Conservation (phyloP, 257 asterid genomes). For the Buddleja alternifolia region DNA sequence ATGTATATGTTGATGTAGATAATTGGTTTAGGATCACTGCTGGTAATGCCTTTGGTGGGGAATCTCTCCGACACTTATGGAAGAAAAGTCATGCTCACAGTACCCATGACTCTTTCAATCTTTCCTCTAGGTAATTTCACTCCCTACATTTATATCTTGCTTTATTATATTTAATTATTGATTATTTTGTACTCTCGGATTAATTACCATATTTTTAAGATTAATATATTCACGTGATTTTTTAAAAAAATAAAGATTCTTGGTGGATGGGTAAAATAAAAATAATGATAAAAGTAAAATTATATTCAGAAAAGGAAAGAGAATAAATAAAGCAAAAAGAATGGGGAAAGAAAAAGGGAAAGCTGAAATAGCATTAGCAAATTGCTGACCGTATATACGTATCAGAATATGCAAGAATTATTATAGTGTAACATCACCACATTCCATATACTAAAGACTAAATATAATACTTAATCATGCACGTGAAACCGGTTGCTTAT, state of each 20-base stretch:
- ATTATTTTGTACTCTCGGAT: no score
- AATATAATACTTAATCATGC: no score
- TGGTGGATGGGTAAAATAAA: no score
- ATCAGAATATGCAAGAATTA: no score
- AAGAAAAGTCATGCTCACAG: conserved; percentile 77
- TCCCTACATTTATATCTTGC: background rate
- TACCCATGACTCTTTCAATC: conserved; percentile 75
- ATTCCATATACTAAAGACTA: no score
- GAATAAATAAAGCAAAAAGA: background rate
- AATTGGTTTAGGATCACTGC: conserved; percentile 78
- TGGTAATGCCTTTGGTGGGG: conserved; percentile 87
- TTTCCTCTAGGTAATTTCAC: conserved; percentile 60
- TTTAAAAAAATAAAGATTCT: no score
- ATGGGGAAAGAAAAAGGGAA: background rate
- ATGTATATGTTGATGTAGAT: conserved; percentile 48
- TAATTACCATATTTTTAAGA: no score
- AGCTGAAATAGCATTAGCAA: background rate
- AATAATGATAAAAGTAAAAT: background rate
- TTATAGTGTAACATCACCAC: no score
- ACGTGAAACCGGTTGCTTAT: no score
- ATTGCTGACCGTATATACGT: no score
- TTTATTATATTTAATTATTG: no score
- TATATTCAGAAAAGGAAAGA: conserved; percentile 3
- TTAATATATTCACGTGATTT: no score
- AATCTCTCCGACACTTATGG: conserved; percentile 84